Conservation (phyloP, 495 filamentous ascomycete genomes). For the Aspergillus indologenus region DNA sequence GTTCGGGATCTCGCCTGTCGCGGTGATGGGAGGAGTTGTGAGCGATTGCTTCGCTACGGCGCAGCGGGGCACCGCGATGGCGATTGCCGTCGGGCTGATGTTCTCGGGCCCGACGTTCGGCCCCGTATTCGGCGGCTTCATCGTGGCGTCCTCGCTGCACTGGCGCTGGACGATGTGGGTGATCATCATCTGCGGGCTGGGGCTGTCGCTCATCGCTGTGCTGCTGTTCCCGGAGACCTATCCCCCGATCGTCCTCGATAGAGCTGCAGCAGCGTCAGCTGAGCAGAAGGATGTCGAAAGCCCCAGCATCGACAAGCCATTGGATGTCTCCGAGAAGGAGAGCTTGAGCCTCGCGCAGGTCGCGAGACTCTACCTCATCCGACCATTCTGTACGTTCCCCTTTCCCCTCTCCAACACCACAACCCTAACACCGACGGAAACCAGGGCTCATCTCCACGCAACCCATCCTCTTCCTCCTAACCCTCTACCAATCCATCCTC, state of each 20-base stretch:
- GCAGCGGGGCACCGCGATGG: slow-evolving; percentile 12
- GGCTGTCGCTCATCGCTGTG: background rate
- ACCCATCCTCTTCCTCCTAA: slow-evolving; percentile 6
- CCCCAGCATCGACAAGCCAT: slow-evolving; percentile 17
- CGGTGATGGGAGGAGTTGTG: slow-evolving; percentile 12
- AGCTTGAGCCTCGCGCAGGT: background rate
- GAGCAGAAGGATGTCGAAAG: slow-evolving; percentile 56
- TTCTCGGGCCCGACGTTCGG: slow-evolving; percentile 14
- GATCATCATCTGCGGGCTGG: slow-evolving; percentile 9
- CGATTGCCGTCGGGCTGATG: slow-evolving; percentile 1
- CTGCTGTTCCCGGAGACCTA: slow-evolving; percentile 57
- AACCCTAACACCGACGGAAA: too few relatives aligned
- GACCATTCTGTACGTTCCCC: slow-evolving; percentile 3
- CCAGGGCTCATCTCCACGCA: slow-evolving; percentile 5
- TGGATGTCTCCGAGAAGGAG: background rate
- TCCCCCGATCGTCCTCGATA: slow-evolving; percentile 53
- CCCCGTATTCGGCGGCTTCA: slow-evolving; percentile 13
- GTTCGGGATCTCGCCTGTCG: slow-evolving; percentile 12
- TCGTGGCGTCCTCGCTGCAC: slow-evolving; percentile 4
- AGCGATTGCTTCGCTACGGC: slow-evolving; percentile 6
- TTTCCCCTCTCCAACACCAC: background rate
- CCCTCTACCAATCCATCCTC: slow-evolving; percentile 11
- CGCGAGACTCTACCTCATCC: slow-evolving; percentile 1
- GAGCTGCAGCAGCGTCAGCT: slow-evolving; percentile 45
- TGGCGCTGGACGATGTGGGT: slow-evolving; percentile 17